phyloP scores from a whole-genome alignment of 805 yeast species.

The Starmerella floris region DNA sequence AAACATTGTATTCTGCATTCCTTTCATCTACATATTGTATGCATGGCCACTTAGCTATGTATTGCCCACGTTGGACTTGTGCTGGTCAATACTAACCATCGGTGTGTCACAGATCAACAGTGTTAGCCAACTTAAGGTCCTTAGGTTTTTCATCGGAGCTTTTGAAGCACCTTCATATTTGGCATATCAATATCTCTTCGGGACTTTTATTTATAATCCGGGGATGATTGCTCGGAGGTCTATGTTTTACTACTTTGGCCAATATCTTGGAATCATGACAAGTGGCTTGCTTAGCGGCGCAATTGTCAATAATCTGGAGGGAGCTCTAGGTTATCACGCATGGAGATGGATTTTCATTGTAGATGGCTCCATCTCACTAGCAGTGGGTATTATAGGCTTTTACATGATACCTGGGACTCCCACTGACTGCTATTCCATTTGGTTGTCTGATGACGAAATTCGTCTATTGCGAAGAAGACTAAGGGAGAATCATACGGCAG shows the following conservation, averaged over 20 bases:
- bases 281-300: conserved; percentile 52
- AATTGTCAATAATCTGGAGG: conserved; percentile 36
- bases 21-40: conserved; percentile 45
- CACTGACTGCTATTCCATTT: conserved; percentile 38
- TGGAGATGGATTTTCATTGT: conserved; percentile 68
- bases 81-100: conserved; percentile 57
- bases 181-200: conserved; percentile 30
- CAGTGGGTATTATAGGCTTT: conserved; percentile 43
- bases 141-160: conserved; percentile 54
- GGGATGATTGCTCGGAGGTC: conserved; percentile 50
- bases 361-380: conserved; percentile 47
- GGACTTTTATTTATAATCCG: conserved; percentile 42
- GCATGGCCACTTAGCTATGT: conserved; percentile 42
- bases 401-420: conserved; percentile 58
- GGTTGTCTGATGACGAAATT: conserved; percentile 44
- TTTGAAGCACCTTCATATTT: conserved; percentile 62
- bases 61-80: conserved; percentile 43
- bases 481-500: conserved; percentile 14
- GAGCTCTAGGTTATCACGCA: conserved; percentile 41
- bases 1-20: conserved; percentile 46
- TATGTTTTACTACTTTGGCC: conserved; percentile 48
- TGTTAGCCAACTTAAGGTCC: conserved; percentile 42
- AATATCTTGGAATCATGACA: conserved; percentile 47
- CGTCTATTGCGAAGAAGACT: conserved; percentile 38
- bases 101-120: conserved; percentile 39